phyloP scores from a whole-genome alignment of 768 basidiomycete species.

The Obba rivulosa region DNA sequence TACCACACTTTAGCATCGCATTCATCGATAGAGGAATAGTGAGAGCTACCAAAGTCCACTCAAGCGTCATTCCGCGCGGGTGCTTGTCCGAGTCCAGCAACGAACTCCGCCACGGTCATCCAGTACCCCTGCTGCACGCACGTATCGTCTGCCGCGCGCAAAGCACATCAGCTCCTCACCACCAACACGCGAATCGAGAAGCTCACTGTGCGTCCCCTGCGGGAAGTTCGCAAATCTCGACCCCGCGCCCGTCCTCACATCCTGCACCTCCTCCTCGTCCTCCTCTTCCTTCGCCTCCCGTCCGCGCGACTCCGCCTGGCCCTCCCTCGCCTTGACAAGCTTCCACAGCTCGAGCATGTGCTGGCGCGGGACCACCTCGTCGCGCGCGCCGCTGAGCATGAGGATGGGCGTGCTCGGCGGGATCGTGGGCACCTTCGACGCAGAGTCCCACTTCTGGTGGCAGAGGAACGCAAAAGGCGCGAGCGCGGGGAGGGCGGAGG shows the following conservation, averaged over 20 bases:
- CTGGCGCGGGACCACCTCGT: slow-evolving; percentile 68
- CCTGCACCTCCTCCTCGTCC: slow-evolving; percentile 12
- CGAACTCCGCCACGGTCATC: slow-evolving; percentile 21
- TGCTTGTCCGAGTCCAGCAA: slow-evolving; percentile 2
- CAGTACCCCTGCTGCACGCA: slow-evolving; percentile 27
- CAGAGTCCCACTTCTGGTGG: slow-evolving; percentile 86
- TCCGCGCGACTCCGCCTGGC: slow-evolving; percentile 13
- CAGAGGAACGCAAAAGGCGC: slow-evolving; percentile 73
- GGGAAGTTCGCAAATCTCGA: slow-evolving; percentile 22
- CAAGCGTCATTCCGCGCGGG: too few species aligned
- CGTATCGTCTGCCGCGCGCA: slow-evolving; percentile 21
- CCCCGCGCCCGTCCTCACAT: background rate
- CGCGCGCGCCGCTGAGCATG: slow-evolving; percentile 70
- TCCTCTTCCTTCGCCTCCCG: slow-evolving; percentile 2
- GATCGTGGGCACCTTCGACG: slow-evolving; percentile 50
- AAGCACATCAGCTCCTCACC: background rate
- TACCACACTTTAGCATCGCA: too few species aligned
- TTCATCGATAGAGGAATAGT: too few species aligned
- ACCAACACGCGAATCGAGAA: background rate
- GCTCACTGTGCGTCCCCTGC: slow-evolving; percentile 24
- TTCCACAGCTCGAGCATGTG: slow-evolving; percentile 78
- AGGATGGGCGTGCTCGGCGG: slow-evolving; percentile 68
- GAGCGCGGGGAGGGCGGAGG: slow-evolving; percentile 68
- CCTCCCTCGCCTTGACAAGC: slow-evolving; percentile 30
- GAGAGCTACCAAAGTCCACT: too few species aligned